Conservation (phyloP, 805 yeast genomes). For the Hemisphaericaspora nanyangensis region DNA sequence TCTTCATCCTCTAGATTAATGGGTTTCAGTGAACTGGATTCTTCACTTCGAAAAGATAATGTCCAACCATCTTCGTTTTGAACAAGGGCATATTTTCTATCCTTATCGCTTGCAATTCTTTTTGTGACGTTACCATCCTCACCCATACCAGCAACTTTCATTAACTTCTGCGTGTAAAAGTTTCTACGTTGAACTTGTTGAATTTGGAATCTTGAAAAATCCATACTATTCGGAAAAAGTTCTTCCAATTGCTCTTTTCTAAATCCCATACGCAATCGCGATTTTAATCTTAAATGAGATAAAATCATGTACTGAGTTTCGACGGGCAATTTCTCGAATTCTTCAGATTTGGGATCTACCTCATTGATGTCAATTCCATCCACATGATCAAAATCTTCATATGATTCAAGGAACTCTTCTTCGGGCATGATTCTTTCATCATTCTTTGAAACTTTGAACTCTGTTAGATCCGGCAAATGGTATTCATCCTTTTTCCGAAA, state of each 20-base stretch:
- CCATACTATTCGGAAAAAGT: slow-evolving; percentile 80
- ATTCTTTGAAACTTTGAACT: slow-evolving; percentile 45
- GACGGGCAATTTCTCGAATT: slow-evolving; percentile 72
- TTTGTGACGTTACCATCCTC: slow-evolving; percentile 45
- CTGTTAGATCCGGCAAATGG: slow-evolving; percentile 71
- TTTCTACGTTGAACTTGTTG: slow-evolving; percentile 90
- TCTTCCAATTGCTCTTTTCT: slow-evolving; percentile 81
- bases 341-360: slow-evolving; percentile 79
- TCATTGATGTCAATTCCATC: slow-evolving; percentile 67
- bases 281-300: slow-evolving; percentile 75
- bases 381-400: slow-evolving; percentile 52
- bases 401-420: slow-evolving; percentile 62
- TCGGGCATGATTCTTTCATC: slow-evolving; percentile 77
- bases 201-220: slow-evolving; percentile 89
- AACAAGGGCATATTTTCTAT: slow-evolving; percentile 68
- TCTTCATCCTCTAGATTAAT: slow-evolving; percentile 46
- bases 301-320: slow-evolving; percentile 85
- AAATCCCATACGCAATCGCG: slow-evolving; percentile 93
- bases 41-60: slow-evolving; percentile 48
- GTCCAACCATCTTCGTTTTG: slow-evolving; percentile 85
- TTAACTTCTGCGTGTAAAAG: slow-evolving; percentile 79
- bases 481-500: slow-evolving; percentile 74
- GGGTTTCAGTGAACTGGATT: slow-evolving; percentile 43
- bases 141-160: slow-evolving; percentile 81
- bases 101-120: slow-evolving; percentile 81